These are phyloP conservation scores for Crassisporium funariophilum DNA, from an alignment of 768 basidiomycete genomes.

Conservation along the genomic window DNA sequence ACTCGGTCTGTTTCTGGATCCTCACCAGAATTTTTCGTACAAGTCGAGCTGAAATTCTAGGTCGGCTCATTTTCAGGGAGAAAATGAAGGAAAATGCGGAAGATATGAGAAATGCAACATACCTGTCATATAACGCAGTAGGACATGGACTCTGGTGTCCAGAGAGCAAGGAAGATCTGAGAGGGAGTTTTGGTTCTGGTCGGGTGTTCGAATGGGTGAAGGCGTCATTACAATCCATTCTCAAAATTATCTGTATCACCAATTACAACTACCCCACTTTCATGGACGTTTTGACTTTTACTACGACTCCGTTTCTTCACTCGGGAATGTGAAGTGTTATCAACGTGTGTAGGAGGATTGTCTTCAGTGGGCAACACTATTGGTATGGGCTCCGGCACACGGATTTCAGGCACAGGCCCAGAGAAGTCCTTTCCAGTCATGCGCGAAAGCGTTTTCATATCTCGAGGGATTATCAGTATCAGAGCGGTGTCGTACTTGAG, in stretches of 20 bases:
- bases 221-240: too few species aligned
- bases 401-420: slow-evolving; percentile 75
- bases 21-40: too few species aligned
- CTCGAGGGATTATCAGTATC: slow-evolving; percentile 35
- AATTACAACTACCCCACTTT: slow-evolving; percentile 39
- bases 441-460: slow-evolving; percentile 70
- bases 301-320: slow-evolving; percentile 31
- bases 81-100: neutral
- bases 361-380: slow-evolving; percentile 17
- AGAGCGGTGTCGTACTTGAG: neutral
- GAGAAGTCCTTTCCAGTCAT: slow-evolving; percentile 89
- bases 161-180: too few species aligned
- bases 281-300: slow-evolving; percentile 23
- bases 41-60: too few species aligned
- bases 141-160: too few species aligned
- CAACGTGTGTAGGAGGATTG: slow-evolving; percentile 6
- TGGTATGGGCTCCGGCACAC: slow-evolving; percentile 36
- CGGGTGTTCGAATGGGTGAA: too few species aligned
- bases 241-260: slow-evolving; percentile 37
- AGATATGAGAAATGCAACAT: too few species aligned
- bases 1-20: too few species aligned
- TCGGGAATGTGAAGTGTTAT: slow-evolving; percentile 16
- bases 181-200: too few species aligned
- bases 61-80: too few species aligned
- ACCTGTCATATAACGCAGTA: too few species aligned